Percentiles rank a stretch among this genome's conserved stretches.
Conservation (phyloP, 371 early-diverging fungal genomes). For the Batrachochytrium dendrobatidis region DNA sequence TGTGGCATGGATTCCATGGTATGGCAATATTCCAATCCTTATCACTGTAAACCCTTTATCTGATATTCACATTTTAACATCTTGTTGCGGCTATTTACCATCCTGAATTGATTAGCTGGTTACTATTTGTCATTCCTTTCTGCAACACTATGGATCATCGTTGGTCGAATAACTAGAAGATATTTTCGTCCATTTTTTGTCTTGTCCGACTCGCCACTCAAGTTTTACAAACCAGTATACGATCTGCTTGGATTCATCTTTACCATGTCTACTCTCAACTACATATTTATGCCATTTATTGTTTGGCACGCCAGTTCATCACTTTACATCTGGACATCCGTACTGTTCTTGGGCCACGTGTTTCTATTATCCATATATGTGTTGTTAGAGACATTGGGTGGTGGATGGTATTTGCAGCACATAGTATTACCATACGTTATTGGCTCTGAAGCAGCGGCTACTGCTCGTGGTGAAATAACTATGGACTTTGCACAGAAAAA, state of each 20-base stretch:
- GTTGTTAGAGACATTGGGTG: no score
- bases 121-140: slow-evolving; percentile 49
- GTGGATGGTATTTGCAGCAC: no score
- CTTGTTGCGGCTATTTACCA: slow-evolving; percentile 1
- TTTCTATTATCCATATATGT: slow-evolving; percentile 34
- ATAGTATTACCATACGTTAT: no score
- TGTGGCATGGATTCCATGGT: slow-evolving; percentile 96
- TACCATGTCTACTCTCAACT: slow-evolving; percentile 60
- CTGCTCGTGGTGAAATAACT: no score
- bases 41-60: background rate
- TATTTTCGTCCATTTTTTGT: slow-evolving; percentile 60
- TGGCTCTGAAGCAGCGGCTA: no score
- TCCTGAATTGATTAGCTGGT: slow-evolving; percentile 30
- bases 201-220: slow-evolving; percentile 25
- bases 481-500: no score
- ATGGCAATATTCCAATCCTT: slow-evolving; percentile 40
- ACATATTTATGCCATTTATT: slow-evolving; percentile 63
- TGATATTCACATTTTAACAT: no score
- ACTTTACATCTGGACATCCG: slow-evolving; percentile 49
- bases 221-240: slow-evolving; percentile 46
- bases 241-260: slow-evolving; percentile 58
- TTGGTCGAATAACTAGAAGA: slow-evolving; percentile 51
- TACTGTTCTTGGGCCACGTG: slow-evolving; percentile 56
- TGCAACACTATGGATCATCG: slow-evolving; percentile 42
- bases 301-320: slow-evolving; percentile 37